A percentile compares a stretch with the other conserved stretches of the same genome.
These are phyloP conservation scores for Candida broadrunensis DNA, from an alignment of 805 yeast species.

Conservation along the genomic window DNA sequence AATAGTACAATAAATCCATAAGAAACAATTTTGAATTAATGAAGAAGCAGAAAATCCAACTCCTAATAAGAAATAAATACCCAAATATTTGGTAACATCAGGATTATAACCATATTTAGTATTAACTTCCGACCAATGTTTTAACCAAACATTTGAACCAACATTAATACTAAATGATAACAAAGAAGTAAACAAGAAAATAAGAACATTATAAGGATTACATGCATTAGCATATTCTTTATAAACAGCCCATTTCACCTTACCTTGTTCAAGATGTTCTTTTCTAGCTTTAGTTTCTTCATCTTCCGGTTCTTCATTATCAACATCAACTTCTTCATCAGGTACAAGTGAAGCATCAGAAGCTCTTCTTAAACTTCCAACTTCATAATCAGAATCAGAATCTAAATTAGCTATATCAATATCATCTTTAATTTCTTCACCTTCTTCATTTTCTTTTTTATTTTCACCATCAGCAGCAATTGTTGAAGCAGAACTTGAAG, in stretches of 20 bases:
- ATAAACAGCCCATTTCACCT: conserved; percentile 87
- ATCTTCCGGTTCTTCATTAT: conserved; percentile 30
- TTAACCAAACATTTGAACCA: conserved; percentile 83
- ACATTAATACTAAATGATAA: conserved; percentile 61
- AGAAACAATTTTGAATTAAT: conserved; percentile 61
- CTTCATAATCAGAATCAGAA: conserved; percentile 29
- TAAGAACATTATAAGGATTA: conserved; percentile 59
- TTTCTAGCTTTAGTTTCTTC: conserved; percentile 44
- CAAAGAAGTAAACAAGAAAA: conserved; percentile 57
- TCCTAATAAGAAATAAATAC: conserved; percentile 75
- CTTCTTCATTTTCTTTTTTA: conserved; percentile 9
- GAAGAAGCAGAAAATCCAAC: conserved; percentile 58
- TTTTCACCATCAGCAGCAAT: conserved; percentile 14
- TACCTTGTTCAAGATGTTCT: conserved; percentile 90
- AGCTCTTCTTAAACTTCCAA: conserved; percentile 54
- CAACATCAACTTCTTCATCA: conserved; percentile 37
- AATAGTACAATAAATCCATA: conserved; percentile 81
- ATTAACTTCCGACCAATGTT: conserved; percentile 95
- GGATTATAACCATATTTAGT: conserved; percentile 69
- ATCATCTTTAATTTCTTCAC: conserved; percentile 11
- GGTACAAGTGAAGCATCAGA: conserved; percentile 47
- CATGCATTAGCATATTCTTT: conserved; percentile 84
- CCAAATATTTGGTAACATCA: conserved; percentile 64
- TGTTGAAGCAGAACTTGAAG: conserved; percentile 5
- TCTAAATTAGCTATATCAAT: conserved; percentile 27